A percentile compares a stretch with the other conserved stretches of the same genome.
These are phyloP conservation scores for Collybiopsis luxurians DNA, from an alignment of 768 basidiomycete species.

Conservation along the genomic window DNA sequence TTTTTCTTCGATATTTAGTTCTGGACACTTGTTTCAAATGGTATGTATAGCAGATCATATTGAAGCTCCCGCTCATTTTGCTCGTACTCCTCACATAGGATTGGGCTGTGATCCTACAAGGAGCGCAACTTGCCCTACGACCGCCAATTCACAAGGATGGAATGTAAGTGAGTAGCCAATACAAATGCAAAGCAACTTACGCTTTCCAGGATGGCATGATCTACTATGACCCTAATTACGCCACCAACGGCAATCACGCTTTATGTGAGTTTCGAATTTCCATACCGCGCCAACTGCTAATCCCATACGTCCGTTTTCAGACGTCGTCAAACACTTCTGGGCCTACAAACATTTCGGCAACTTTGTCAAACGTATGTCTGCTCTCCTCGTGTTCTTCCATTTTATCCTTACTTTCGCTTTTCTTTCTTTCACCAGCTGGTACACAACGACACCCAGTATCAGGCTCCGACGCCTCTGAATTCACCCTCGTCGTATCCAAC, in stretches of 20 bases:
- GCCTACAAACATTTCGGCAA: slow-evolving; percentile 39
- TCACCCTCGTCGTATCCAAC: slow-evolving; percentile 29
- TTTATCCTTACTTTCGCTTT: background rate
- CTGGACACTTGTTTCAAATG: slow-evolving; percentile 37
- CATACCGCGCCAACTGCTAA: background rate
- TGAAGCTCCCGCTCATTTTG: too few relatives aligned
- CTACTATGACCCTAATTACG: slow-evolving; percentile 40
- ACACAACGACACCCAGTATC: slow-evolving; percentile 31
- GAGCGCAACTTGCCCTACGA: slow-evolving; percentile 30
- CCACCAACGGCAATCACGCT: slow-evolving; percentile 32
- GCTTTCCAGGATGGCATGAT: slow-evolving; percentile 29
- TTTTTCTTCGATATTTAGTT: slow-evolving; percentile 20
- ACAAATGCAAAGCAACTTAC: background rate
- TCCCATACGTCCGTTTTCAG: slow-evolving; percentile 12
- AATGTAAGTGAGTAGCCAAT: slow-evolving; percentile 24
- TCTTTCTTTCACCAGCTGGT: slow-evolving; percentile 23
- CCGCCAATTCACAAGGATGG: slow-evolving; percentile 39
- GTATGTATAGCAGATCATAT: too few relatives aligned
- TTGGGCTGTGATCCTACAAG: slow-evolving; percentile 37
- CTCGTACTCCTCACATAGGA: too few relatives aligned
- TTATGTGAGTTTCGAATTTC: slow-evolving; percentile 27
- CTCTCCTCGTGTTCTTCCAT: background rate
- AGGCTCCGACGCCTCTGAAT: slow-evolving; percentile 28
- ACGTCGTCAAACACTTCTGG: slow-evolving; percentile 37
- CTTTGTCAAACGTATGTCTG: slow-evolving; percentile 34